These are phyloP conservation scores for Trichoderma sp. DNA, from an alignment of 2,329 filamentous ascomycete genomes.

Conservation along the genomic window DNA sequence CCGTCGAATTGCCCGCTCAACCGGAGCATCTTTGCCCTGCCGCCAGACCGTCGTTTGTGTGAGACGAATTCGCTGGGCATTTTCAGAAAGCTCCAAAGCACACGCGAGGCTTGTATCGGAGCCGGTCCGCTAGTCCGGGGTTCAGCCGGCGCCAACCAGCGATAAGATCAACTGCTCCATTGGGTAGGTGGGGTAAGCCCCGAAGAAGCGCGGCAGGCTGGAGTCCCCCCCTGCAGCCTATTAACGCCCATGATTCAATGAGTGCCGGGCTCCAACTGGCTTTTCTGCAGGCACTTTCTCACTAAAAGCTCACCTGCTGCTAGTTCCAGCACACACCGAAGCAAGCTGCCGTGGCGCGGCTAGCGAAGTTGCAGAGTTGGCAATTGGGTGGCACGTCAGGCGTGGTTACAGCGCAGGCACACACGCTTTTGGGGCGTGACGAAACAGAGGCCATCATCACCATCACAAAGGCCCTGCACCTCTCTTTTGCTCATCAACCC, in stretches of 20 bases:
- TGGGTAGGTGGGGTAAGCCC: constrained; percentile 17
- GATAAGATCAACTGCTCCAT: constrained; percentile 14
- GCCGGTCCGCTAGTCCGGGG: constrained; percentile 14
- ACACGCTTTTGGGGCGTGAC: neutral
- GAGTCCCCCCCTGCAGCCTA: constrained; percentile 4
- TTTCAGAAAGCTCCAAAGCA: neutral
- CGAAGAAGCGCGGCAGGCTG: neutral
- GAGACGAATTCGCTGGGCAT: constrained; percentile 4
- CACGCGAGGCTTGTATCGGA: neutral
- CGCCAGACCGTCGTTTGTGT: neutral
- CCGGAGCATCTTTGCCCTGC: constrained; percentile 14
- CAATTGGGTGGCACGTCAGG: neutral
- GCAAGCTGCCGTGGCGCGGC: neutral
- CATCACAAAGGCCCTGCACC: no score
- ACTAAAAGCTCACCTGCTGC: constrained; percentile 4
- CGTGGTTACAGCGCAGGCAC: neutral
- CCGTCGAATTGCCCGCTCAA: constrained; percentile 9
- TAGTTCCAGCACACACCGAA: constrained; percentile 8
- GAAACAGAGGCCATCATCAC: neutral
- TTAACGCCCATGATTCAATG: neutral
- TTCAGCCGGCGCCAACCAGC: constrained; percentile 15
- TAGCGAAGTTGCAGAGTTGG: neutral
- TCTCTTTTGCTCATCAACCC: no score
- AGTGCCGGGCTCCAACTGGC: neutral
- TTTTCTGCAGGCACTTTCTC: constrained; percentile 14